Evolutionary conservation across 2,329 filamentous ascomycete species (phyloP), one percentile per base, ranked within the genome.

Genomic region (Fusarium liriodendri): DNA sequence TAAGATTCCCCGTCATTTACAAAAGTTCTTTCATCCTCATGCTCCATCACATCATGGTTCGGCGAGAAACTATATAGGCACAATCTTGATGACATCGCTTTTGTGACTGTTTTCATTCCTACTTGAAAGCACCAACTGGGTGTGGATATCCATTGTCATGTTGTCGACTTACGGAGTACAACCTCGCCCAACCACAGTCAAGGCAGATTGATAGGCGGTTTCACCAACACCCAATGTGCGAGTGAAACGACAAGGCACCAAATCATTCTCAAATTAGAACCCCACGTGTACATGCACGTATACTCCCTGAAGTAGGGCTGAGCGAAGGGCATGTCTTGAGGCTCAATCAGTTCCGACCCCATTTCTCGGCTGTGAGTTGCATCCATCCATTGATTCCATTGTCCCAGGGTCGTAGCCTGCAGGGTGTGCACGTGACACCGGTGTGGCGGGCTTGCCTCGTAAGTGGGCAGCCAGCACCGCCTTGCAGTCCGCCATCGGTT

Each of bases 401-500:
- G n/a, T 27, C n/a, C 61, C 22, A 20, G 61, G 61, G 33, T 57
- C 45, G 33, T 25, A 35, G 6, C 54, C 18, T 38, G 32, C 20
- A 38, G 11, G 32, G 18, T 11, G 7, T 37, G 27, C 61, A 55
- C 61, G 61, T 63, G 61, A 63, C 27, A 9, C 22, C 22, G 45
- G 13, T 22, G 45, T 33, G 60, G 33, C 11, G 10, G 18, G 18
- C 33, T 58, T 55, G 61, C 45, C 33, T 63, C 61, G 50, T 42
- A 63, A 63, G 38, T 52, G 61, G 45, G 10, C 59, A 33, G 66
- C 66, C 66, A 60, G 61, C 58, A 20, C 59, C 35, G 66, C 66
- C 66, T 64, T 42, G 61, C 66, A 42, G 66, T 67, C 42, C 54
- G 66, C 66, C 66, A 67, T 16, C 42, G 27, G 52, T 50, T 67